Conservation (phyloP, 2,329 filamentous ascomycete genomes). For the Cordyceps tenuipes region DNA sequence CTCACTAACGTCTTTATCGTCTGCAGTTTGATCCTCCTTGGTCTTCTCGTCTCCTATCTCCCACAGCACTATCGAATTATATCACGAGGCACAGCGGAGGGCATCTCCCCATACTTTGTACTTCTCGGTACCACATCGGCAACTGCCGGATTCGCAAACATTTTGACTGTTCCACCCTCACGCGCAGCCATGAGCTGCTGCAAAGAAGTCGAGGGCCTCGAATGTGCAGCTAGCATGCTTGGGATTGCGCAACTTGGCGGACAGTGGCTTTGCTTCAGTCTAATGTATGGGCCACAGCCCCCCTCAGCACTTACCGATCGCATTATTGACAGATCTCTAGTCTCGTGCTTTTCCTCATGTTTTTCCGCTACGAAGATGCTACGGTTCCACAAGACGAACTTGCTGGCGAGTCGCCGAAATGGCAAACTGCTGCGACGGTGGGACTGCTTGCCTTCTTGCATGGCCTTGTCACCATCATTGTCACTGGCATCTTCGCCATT, state of each 20-base stretch:
- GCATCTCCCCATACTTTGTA: slow-evolving; percentile 92
- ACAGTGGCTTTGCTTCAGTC: slow-evolving; percentile 85
- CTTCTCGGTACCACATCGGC: slow-evolving; percentile 87
- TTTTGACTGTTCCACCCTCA: slow-evolving; percentile 77
- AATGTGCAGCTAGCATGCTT: slow-evolving; percentile 77
- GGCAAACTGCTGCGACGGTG: slow-evolving; percentile 71
- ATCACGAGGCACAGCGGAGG: slow-evolving; percentile 74
- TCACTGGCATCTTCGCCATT: slow-evolving; percentile 60
- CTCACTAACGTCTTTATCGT: slow-evolving; percentile 15
- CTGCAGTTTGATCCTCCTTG: slow-evolving; percentile 64
- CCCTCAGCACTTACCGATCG: background rate
- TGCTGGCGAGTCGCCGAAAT: slow-evolving; percentile 50
- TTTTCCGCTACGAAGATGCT: slow-evolving; percentile 64
- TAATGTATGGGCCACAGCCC: slow-evolving; percentile 58
- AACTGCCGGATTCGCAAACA: slow-evolving; percentile 85
- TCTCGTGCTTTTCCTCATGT: slow-evolving; percentile 86
- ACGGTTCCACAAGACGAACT: slow-evolving; percentile 42
- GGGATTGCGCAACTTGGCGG: slow-evolving; percentile 86
- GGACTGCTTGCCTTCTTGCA: slow-evolving; percentile 66
- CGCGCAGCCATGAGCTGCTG: slow-evolving; percentile 81
- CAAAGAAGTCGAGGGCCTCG: slow-evolving; percentile 66
- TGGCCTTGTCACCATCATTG: slow-evolving; percentile 58
- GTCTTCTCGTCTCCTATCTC: slow-evolving; percentile 86
- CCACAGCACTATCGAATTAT: slow-evolving; percentile 94
- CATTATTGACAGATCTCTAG: slow-evolving; percentile 38